Percentiles rank a stretch among this genome's conserved stretches.
Conservation (phyloP, 306 rosid species). For the Trifolium pratense region DNA sequence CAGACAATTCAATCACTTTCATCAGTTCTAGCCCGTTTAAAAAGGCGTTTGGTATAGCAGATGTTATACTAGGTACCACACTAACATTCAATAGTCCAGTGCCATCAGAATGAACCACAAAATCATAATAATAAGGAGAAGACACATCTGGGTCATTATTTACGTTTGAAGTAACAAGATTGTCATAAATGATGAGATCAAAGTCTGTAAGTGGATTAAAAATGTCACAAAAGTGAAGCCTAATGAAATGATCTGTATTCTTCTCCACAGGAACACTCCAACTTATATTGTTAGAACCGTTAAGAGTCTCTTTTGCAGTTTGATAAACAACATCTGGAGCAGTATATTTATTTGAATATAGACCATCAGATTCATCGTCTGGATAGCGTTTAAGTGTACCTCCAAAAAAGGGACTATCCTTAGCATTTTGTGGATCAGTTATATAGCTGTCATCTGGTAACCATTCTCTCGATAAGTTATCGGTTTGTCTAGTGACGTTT, state of each 20-base stretch:
- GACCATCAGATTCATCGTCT: neutral
- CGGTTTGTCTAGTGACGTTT: too few species aligned
- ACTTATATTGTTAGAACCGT: neutral
- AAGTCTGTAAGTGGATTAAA: neutral
- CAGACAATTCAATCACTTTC: too few species aligned
- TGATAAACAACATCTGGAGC: slow-evolving; percentile 36
- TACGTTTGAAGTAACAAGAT: too few species aligned
- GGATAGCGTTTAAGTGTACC: neutral
- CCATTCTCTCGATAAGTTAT: slow-evolving; percentile 45
- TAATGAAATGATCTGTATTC: slow-evolving; percentile 35
- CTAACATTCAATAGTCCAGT: slow-evolving; percentile 27
- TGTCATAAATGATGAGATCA: neutral
- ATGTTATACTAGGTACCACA: neutral
- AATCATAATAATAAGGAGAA: slow-evolving; percentile 37
- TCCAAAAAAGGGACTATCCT: fast-evolving
- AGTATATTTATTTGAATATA: neutral
- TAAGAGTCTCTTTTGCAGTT: slow-evolving; percentile 17
- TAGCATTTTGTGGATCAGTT: neutral
- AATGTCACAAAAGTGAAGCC: slow-evolving; percentile 53
- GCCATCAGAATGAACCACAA: slow-evolving; percentile 45
- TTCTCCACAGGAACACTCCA: slow-evolving; percentile 48
- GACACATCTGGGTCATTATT: too few species aligned
- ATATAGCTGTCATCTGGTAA: slow-evolving; percentile 41
- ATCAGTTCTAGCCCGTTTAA: neutral
- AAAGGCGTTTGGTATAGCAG: neutral